Percentiles rank a stretch among this genome's conserved stretches.
These are phyloP conservation scores for Dictyostelium purpureum DNA, from an alignment of 78 protist species.

Conservation along the genomic window DNA sequence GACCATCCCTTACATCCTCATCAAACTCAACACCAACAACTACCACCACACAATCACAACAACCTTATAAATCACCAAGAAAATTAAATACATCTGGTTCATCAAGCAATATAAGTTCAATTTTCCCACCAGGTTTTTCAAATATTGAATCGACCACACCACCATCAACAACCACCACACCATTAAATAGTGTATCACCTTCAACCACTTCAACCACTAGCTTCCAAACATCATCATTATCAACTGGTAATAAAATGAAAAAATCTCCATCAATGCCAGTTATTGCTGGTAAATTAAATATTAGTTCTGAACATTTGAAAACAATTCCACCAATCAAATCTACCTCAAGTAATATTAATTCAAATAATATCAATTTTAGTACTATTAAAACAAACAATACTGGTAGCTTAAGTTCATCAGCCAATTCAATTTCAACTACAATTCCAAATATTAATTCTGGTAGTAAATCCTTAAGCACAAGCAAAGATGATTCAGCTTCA, in stretches of 20 bases:
- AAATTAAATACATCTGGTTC: conserved; percentile 18
- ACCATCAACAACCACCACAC: neutral
- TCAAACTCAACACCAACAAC: neutral
- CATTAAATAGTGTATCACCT: neutral
- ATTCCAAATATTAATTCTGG: neutral
- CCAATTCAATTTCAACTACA: neutral
- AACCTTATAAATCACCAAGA: conserved; percentile 39
- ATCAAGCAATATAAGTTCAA: neutral
- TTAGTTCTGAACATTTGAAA: neutral
- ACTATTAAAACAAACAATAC: neutral
- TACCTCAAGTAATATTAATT: neutral
- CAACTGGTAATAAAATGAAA: conserved; percentile 54
- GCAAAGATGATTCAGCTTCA: conserved; percentile 16
- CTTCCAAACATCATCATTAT: neutral
- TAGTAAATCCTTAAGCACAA: neutral
- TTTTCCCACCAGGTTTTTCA: conserved; percentile 14
- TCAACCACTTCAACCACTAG: conserved; percentile 1
- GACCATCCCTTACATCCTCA: neutral
- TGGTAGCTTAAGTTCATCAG: conserved; percentile 2
- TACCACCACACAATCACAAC: neutral
- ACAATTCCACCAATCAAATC: conserved; percentile 18
- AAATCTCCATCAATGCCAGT: conserved; percentile 79
- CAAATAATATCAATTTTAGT: neutral
- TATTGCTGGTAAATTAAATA: conserved; percentile 24
- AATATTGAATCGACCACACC: neutral